Base-by-base conservation (phyloP, 2,329 filamentous ascomycete species). In the Penicillium psychrosexuale region DNA sequence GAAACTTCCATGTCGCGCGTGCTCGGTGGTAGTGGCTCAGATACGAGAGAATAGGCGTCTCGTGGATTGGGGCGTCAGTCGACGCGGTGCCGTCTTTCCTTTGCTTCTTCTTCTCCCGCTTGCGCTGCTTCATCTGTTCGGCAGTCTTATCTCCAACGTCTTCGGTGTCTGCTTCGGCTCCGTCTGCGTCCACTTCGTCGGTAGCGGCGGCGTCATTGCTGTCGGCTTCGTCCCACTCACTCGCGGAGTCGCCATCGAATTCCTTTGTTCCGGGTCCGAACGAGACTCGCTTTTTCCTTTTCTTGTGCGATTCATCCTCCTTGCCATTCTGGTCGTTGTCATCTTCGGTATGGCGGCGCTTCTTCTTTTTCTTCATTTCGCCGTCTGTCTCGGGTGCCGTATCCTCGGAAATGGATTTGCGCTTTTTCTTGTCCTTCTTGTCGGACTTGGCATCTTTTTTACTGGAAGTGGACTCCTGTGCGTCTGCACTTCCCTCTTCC, bases 1-100 rank as follows among this genome's bases (percentile, higher is more conserved):
- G 96, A 79, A 97, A 97, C 73, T 96, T 97, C 93, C 93, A 97
- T 63, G 79, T 80, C 9, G 81, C 78, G 55, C 85, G 85, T 57
- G 85, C 82, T 52, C 81, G 82, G 73, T 89, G 81, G 81, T 91
- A 96, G 69, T 87, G 84, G 44, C 80, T 80, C 42, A 97, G 82
- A 70, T 97, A 97, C 50, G 84, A 80, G 15, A 95, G 79, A 55
- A 91, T 87, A 13, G 86, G 82, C 7, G 69, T 62, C 43, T 72
- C 70, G 53, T 71, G 65, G 44, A 64, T 53, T 33, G 66, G 47
- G 9, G 53, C 42, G 5, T 62, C 34, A 15, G 59, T 47, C n/a
- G 63, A 37, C 6, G 55, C 47, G 51, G 44, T 44, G 54, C 54
- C 48, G 19, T 47, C 54, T 54, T 61, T 66, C 53, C 59, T 55